Conservation (phyloP, 2,329 filamentous ascomycete species). For the Botryosphaeria dothidea region DNA sequence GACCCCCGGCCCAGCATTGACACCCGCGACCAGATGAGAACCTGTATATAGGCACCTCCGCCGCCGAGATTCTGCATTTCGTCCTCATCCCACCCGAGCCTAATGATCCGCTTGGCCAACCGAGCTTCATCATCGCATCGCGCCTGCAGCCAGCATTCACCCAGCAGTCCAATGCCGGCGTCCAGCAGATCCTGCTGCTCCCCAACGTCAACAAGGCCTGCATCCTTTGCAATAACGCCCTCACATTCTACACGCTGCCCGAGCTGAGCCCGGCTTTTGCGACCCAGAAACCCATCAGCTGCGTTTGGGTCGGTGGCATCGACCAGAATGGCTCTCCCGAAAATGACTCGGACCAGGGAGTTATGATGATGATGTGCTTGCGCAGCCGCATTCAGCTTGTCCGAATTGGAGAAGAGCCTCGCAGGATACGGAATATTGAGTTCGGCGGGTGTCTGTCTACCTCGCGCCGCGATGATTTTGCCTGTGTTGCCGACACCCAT, state of each 20-base stretch:
- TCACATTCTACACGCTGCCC: slow-evolving; percentile 93
- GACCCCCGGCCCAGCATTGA: slow-evolving; percentile 14
- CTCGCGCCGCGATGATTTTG: slow-evolving; percentile 79
- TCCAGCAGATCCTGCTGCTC: slow-evolving; percentile 89
- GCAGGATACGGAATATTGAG: slow-evolving; percentile 78
- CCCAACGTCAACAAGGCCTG: slow-evolving; percentile 86
- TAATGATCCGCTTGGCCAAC: slow-evolving; percentile 62
- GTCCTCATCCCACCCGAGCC: slow-evolving; percentile 79
- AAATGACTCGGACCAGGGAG: slow-evolving; percentile 45
- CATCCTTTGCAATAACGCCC: slow-evolving; percentile 88
- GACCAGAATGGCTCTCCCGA: slow-evolving; percentile 61
- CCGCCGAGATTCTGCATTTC: slow-evolving; percentile 71
- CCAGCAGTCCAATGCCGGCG: slow-evolving; percentile 61
- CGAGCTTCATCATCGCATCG: slow-evolving; percentile 64
- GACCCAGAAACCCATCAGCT: slow-evolving; percentile 77
- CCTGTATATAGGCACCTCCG: slow-evolving; percentile 66
- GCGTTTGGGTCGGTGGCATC: slow-evolving; percentile 88
- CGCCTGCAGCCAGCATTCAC: slow-evolving; percentile 46
- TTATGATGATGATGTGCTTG: slow-evolving; percentile 77
- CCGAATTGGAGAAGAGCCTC: slow-evolving; percentile 71
- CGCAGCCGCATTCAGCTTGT: slow-evolving; percentile 83
- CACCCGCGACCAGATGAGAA: slow-evolving; percentile 53
- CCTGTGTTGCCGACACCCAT: slow-evolving; percentile 87
- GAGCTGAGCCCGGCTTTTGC: slow-evolving; percentile 90
- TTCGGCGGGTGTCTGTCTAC: slow-evolving; percentile 79